Base-by-base conservation (phyloP, 2,329 filamentous ascomycete genomes). In the Aulographum hederae region DNA sequence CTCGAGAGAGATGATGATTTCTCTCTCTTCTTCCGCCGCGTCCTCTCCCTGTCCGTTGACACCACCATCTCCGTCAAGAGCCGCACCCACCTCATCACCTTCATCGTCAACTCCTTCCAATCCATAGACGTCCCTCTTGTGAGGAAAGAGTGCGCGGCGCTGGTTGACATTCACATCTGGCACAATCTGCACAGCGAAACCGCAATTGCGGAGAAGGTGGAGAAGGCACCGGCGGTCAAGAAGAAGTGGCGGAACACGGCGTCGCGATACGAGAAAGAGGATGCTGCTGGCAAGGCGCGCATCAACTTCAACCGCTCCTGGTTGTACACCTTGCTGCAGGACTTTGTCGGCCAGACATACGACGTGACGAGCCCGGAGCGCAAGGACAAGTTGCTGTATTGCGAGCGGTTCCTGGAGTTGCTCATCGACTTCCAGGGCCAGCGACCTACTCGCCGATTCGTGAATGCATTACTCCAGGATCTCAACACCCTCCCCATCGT, bases 91-190 rank as follows among this genome's bases (percentile, higher is more conserved):
- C 68, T 95, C n/a, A 61, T 98, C 15, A 78, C 71, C 16, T 95
- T 95, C 53, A 65, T 95, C 38, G 91, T 92, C 31, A 72, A 76
- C 41, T 80, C 86, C 21, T 98, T 94, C 49, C 85, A 95, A 52
- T 94, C 84, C 29, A 64, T 98, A 19, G 91, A 98, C 51, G 85
- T 74, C 48, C 69, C 70, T 23, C 69, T 92, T 34, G 79, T 98
- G 31, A 75, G 89, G 39, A 95, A 94, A 52, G 89, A 98, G 60
- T 95, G 89, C 53, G 89, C 86, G 5, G 82, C 91, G 2, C 61
- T 98, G 32, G 86, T 98, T 14, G 89, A 84, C 10, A 93, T 98
- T 43, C 77, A 80, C 1, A 82, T 89, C 44, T 98, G 89, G 89
- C 81, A 95, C 46, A 91, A 93, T 47, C 58, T 98, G 23, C 78